A percentile compares a stretch with the other conserved stretches of the same genome.
Evolutionary conservation across 148 eudicot species (phyloP).

Genomic region (Fagopyrum homotropicum): DNA sequence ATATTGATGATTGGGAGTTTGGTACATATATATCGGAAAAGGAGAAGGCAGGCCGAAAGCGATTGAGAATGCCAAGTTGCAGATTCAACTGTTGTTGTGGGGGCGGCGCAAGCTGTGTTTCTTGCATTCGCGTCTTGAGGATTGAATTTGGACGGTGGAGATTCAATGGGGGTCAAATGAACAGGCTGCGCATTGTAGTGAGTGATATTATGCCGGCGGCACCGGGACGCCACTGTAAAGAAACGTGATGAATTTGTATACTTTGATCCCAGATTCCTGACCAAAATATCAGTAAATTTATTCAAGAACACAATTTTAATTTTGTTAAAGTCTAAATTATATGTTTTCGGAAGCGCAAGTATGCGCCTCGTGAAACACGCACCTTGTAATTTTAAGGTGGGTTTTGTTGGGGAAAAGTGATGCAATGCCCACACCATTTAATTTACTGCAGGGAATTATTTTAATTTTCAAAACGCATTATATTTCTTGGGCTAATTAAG

Average conservation of each 20-base stretch:
- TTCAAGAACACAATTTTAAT: no score
- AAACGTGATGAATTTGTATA: not conserved
- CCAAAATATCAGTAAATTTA: not conserved
- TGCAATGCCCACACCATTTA: no score
- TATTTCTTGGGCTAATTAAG: no score
- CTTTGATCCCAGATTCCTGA: not conserved
- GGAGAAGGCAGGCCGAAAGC: not conserved
- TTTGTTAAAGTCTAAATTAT: no score
- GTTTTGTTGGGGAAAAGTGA: no score
- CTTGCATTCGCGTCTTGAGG: not conserved
- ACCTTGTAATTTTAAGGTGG: no score
- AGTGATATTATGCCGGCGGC: not conserved
- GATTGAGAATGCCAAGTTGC: not conserved
- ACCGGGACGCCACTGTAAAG: not conserved
- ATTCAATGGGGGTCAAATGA: conserved; percentile 5
- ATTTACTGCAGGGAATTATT: no score
- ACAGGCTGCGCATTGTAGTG: conserved; percentile 4
- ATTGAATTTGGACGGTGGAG: not conserved
- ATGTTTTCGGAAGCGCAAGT: no score
- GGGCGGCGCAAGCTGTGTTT: not conserved
- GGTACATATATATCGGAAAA: not conserved
- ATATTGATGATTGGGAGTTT: not conserved
- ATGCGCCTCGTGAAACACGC: no score
- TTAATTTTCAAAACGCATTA: no score
- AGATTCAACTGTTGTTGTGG: not conserved